Evolutionary conservation across 805 yeast species (phyloP).

Genomic region (Suhomyces faveliae): DNA sequence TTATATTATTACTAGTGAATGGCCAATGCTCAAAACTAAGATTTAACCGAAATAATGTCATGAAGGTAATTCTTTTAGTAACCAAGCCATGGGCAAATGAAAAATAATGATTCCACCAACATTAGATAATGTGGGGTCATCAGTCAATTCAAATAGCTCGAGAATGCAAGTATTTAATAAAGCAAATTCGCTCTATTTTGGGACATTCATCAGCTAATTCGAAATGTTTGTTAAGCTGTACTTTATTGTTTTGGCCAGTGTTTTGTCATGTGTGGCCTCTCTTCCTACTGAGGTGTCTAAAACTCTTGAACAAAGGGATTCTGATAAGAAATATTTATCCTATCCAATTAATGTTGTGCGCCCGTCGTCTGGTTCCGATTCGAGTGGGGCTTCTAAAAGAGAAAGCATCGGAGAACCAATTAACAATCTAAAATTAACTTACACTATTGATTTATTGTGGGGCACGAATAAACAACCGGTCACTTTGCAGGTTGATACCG

Average conservation of each 20-base stretch:
- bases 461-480: conserved; percentile 9
- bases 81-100: not conserved
- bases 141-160: not conserved
- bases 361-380: not conserved
- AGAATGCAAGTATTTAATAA: not conserved
- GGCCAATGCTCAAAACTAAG: not conserved
- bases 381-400: not conserved
- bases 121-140: not conserved
- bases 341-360: not conserved
- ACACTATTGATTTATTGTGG: not conserved
- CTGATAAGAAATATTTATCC: not conserved
- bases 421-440: not conserved
- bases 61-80: not conserved
- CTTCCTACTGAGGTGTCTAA: not conserved
- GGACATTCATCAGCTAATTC: not conserved
- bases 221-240: not conserved
- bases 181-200: not conserved
- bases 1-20: not conserved
- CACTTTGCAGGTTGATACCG: conserved; percentile 7
- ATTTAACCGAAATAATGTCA: not conserved
- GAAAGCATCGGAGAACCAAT: not conserved
- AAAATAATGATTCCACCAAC: not conserved
- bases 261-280: not conserved
- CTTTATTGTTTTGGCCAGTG: not conserved
- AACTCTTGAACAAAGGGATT: not conserved